A percentile compares a stretch with the other conserved stretches of the same genome.
These are phyloP conservation scores for Straminergon stramineum DNA, from an alignment of 225 moss, liverwort and hornwort genomes.

Conservation along the genomic window DNA sequence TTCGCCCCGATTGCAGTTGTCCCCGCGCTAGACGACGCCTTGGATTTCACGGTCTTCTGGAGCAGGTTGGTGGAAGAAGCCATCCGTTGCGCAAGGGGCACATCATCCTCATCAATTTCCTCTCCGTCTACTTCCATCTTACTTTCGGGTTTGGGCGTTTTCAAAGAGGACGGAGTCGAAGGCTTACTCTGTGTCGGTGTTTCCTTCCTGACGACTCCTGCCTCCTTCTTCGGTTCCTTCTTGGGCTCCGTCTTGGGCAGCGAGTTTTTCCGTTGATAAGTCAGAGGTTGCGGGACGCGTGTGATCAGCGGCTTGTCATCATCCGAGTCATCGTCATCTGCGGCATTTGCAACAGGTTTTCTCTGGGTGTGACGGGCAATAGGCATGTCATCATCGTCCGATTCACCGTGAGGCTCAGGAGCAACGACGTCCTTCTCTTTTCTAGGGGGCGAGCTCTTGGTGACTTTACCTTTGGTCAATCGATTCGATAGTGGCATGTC, in stretches of 20 bases:
- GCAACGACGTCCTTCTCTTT: constrained; percentile 1
- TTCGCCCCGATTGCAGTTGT: constrained; percentile 46
- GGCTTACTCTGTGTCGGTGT: constrained; percentile 7
- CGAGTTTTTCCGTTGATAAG: constrained; percentile 42
- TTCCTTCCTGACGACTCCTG: constrained; percentile 5
- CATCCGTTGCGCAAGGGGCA: constrained; percentile 65
- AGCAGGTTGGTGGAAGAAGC: constrained; percentile 4
- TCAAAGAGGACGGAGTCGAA: constrained; percentile 5
- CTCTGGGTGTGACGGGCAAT: constrained; percentile 12
- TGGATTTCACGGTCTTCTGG: constrained; percentile 34
- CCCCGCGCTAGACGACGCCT: constrained; percentile 33
- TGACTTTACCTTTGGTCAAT: constrained; percentile 5
- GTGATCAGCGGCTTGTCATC: constrained; percentile 47
- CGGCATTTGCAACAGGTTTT: neutral
- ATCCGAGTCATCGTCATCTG: constrained; percentile 42
- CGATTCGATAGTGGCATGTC: constrained; percentile 25
- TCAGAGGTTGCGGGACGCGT: constrained; percentile 14
- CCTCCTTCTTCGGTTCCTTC: neutral
- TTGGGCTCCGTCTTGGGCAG: constrained; percentile 31
- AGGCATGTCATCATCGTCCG: constrained; percentile 41
- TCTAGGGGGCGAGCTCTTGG: neutral
- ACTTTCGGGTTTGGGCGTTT: constrained; percentile 18
- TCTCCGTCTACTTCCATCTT: constrained; percentile 44
- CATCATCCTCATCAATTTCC: constrained; percentile 67
- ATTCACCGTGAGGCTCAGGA: neutral